phyloP scores from a whole-genome alignment of 2,329 filamentous ascomycete species.

The Aspergillus pseudonomiae region DNA sequence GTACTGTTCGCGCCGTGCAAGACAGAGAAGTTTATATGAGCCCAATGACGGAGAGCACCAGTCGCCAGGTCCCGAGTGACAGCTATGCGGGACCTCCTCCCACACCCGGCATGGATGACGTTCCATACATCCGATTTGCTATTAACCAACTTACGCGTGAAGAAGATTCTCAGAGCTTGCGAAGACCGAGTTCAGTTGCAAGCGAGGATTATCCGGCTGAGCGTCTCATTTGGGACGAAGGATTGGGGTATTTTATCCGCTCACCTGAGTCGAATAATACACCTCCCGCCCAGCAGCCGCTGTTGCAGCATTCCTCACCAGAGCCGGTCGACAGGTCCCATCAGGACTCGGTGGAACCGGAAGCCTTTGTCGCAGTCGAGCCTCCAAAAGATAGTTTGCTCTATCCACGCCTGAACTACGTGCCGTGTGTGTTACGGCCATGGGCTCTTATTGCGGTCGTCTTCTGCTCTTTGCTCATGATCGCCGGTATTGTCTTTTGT shows the following conservation, averaged over 20 bases:
- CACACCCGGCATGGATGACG: slow-evolving; percentile 81
- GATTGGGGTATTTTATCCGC: slow-evolving; percentile 46
- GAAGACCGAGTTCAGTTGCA: slow-evolving; percentile 52
- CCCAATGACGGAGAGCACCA: slow-evolving; percentile 28
- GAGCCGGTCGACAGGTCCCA: slow-evolving; percentile 21
- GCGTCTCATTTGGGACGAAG: slow-evolving; percentile 52
- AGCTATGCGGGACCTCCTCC: slow-evolving; percentile 46
- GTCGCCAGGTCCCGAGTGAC: slow-evolving; percentile 30
- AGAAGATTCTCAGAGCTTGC: slow-evolving; percentile 62
- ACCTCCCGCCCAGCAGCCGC: slow-evolving; percentile 37
- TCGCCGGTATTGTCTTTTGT: slow-evolving; percentile 70
- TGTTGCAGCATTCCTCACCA: slow-evolving; percentile 30
- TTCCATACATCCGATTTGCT: slow-evolving; percentile 85
- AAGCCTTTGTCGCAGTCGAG: slow-evolving; percentile 54
- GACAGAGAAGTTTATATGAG: slow-evolving; percentile 26
- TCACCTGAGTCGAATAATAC: slow-evolving; percentile 35
- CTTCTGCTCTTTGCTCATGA: slow-evolving; percentile 68
- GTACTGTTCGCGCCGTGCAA: slow-evolving; percentile 33
- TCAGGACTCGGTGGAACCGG: slow-evolving; percentile 31
- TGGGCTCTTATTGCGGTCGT: slow-evolving; percentile 64
- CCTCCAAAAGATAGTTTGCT: slow-evolving; percentile 47
- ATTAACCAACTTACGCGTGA: slow-evolving; percentile 82
- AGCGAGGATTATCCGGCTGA: slow-evolving; percentile 55
- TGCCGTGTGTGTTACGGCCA: slow-evolving; percentile 71
- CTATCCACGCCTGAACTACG: slow-evolving; percentile 64